phyloP scores from a whole-genome alignment of 768 basidiomycete genomes.

The Auricularia sp. region DNA sequence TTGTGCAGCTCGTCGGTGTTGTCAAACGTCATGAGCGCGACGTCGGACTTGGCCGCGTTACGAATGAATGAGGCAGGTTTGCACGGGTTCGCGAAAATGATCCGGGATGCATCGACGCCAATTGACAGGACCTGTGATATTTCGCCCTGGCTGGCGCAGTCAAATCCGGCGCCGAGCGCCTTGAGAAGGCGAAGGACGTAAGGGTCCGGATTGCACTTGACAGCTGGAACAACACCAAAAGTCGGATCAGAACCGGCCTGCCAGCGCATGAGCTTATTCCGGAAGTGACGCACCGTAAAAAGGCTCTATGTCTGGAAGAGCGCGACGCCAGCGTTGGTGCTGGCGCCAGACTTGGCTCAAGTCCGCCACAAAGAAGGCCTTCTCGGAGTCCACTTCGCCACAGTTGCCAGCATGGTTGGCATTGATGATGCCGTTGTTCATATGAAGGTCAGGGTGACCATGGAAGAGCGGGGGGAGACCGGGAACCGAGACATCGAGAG shows the following conservation, averaged over 20 bases:
- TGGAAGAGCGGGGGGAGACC: constrained; percentile 54
- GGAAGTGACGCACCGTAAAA: constrained; percentile 66
- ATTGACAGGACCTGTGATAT: constrained; percentile 70
- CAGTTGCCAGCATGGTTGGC: constrained; percentile 25
- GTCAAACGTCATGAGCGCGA: constrained; percentile 96
- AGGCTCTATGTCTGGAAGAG: constrained; percentile 78
- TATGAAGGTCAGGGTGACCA: constrained; percentile 64
- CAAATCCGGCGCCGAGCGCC: constrained; percentile 85
- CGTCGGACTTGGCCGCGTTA: constrained; percentile 64
- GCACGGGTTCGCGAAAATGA: constrained; percentile 99
- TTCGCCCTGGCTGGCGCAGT: constrained; percentile 93
- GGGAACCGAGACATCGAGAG: constrained; percentile 38
- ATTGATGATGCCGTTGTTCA: constrained; percentile 66
- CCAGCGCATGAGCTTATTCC: constrained; percentile 5
- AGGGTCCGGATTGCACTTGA: constrained; percentile 98
- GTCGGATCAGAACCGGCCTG: constrained; percentile 15
- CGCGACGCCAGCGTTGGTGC: constrained; percentile 68
- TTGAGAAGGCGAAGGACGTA: constrained; percentile 86
- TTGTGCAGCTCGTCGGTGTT: constrained; percentile 95
- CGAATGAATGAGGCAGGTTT: constrained; percentile 92
- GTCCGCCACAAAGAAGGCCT: constrained; percentile 95
- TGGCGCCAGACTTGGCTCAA: constrained; percentile 79
- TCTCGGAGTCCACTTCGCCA: constrained; percentile 62
- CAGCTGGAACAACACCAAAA: constrained; percentile 37
- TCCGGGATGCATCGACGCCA: constrained; percentile 64